Evolutionary conservation across 352 stramenopile species (phyloP).

Genomic region (Phytophthora ramorum): DNA sequence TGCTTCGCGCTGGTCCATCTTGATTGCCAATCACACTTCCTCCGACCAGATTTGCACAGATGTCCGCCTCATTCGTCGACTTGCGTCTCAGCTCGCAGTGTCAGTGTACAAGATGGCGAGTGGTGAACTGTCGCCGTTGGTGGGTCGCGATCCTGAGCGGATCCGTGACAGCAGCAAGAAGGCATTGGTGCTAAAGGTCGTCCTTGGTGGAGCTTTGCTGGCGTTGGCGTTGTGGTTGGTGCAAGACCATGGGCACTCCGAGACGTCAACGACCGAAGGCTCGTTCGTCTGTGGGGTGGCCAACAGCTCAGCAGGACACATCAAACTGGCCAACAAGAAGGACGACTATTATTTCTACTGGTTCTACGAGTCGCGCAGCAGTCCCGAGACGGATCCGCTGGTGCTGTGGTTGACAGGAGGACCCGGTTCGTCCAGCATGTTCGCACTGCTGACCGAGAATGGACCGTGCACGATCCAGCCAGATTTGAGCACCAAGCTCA

Average conservation of each 20-base stretch:
- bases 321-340: slow-evolving; percentile 61
- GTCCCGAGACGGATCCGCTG: slow-evolving; percentile 51
- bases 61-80: slow-evolving; percentile 10
- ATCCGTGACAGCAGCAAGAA: slow-evolving; percentile 11
- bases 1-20: neutral
- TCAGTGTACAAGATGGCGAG: slow-evolving; percentile 12
- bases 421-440: slow-evolving; percentile 51
- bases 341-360: slow-evolving; percentile 79
- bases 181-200: slow-evolving; percentile 22
- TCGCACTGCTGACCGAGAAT: slow-evolving; percentile 62
- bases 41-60: slow-evolving; percentile 13
- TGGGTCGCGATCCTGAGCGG: slow-evolving; percentile 3
- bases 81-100: neutral
- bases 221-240: slow-evolving; percentile 31
- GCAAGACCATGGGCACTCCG: slow-evolving; percentile 14
- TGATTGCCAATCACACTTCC: slow-evolving; percentile 29
- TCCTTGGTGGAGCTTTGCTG: slow-evolving; percentile 18
- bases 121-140: slow-evolving; percentile 33
- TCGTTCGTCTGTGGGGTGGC: slow-evolving; percentile 23
- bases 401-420: slow-evolving; percentile 67
- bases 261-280: neutral
- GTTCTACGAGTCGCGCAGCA: slow-evolving; percentile 60
- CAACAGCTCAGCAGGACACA: slow-evolving; percentile 56
- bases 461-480: slow-evolving; percentile 52
- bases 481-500: slow-evolving; percentile 41